These are phyloP conservation scores for Rubroboletus pulcherrimus DNA, from an alignment of 768 basidiomycete genomes.

Conservation along the genomic window DNA sequence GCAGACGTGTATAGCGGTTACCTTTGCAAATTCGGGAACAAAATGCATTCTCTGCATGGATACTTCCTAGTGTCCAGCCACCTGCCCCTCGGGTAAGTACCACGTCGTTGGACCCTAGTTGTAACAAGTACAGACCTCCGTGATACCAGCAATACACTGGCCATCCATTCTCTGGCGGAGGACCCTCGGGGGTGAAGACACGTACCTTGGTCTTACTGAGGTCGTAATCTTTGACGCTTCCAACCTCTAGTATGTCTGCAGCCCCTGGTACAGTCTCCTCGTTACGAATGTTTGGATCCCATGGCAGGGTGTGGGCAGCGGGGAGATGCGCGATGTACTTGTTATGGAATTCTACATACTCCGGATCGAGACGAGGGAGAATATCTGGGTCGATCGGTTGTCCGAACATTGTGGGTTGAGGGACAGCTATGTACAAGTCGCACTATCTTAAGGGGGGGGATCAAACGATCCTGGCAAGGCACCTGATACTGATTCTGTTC, in stretches of 20 bases:
- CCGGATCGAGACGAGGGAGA: conserved; percentile 54
- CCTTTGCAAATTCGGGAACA: conserved; percentile 34
- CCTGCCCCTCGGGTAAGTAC: conserved; percentile 36
- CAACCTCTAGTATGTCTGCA: conserved; percentile 54
- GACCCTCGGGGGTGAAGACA: conserved; percentile 55
- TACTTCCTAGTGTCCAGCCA: conserved; percentile 75
- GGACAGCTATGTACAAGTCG: neutral
- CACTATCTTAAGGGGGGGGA: conserved; percentile 12
- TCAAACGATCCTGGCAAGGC: neutral
- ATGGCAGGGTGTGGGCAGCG: conserved; percentile 55
- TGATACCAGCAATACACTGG: conserved; percentile 73
- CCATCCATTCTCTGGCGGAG: conserved; percentile 56
- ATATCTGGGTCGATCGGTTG: conserved; percentile 64
- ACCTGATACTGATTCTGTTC: neutral
- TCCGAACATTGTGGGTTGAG: conserved; percentile 14
- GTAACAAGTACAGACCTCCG: conserved; percentile 45
- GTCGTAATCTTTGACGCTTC: conserved; percentile 48
- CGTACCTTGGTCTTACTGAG: conserved; percentile 53
- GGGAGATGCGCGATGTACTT: conserved; percentile 41
- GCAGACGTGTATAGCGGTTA: neutral
- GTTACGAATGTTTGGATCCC: conserved; percentile 57
- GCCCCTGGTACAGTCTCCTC: conserved; percentile 52
- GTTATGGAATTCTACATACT: conserved; percentile 65
- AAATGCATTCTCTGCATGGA: conserved; percentile 57
- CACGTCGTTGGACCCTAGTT: neutral